Conservation (phyloP, 2,329 filamentous ascomycete species). For the Blastomyces gilchristii region DNA sequence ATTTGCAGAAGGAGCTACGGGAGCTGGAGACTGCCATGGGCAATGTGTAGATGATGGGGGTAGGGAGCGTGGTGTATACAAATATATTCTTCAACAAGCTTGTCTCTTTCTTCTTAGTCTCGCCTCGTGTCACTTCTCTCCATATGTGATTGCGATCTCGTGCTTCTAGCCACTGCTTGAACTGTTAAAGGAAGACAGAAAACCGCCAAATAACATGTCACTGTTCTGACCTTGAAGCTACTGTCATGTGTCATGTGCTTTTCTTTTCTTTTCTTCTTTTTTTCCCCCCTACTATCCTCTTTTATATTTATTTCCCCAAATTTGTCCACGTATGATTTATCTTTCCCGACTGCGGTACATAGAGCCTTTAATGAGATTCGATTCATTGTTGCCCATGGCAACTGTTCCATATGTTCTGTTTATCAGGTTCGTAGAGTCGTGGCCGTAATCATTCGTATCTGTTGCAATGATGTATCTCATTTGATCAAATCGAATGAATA, state of each 20-base stretch:
- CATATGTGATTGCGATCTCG: neutral
- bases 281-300: too few relatives aligned
- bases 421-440: neutral
- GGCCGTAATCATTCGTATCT: neutral
- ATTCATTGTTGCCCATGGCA: neutral
- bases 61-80: neutral
- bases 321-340: neutral
- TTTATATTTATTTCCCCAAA: constrained; percentile 5
- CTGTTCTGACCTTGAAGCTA: neutral
- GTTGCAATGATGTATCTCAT: constrained; percentile 2
- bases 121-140: neutral
- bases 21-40: constrained; percentile 85
- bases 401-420: neutral
- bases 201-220: neutral
- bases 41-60: constrained; percentile 57
- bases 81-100: neutral
- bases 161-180: neutral
- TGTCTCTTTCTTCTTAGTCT: neutral
- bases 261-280: too few relatives aligned
- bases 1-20: constrained; percentile 80
- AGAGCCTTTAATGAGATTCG: constrained; percentile 6
- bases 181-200: neutral
- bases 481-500: constrained; percentile 5
- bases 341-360: constrained; percentile 8
- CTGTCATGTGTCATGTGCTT: neutral